Evolutionary conservation across 2,329 filamentous ascomycete species (phyloP).

Genomic region (Arthrinium phaeospermum): DNA sequence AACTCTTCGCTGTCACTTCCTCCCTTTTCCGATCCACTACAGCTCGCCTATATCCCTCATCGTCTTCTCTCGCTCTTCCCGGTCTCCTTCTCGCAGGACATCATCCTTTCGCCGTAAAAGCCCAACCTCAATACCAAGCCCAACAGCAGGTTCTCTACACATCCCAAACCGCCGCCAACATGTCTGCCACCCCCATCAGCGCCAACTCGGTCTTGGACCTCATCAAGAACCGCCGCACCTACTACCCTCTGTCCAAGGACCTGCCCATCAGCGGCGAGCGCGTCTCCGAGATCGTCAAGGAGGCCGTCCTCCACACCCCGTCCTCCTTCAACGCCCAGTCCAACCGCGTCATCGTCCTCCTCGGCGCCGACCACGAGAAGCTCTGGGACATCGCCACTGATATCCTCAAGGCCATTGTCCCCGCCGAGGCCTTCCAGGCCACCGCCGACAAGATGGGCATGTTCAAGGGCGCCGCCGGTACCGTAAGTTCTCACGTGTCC

Average conservation of each 20-base stretch:
- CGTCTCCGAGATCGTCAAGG: slow-evolving; percentile 69
- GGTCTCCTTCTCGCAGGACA: not conserved
- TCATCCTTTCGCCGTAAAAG: not conserved
- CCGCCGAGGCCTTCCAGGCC: slow-evolving; percentile 64
- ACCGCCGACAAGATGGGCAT: slow-evolving; percentile 49
- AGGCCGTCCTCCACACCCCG: slow-evolving; percentile 72
- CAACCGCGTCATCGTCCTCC: slow-evolving; percentile 77
- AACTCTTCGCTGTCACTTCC: slow-evolving; percentile 15
- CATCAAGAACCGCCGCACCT: slow-evolving; percentile 70
- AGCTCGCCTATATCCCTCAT: slow-evolving; percentile 4
- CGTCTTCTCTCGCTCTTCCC: not conserved
- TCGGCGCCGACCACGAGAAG: slow-evolving; percentile 83
- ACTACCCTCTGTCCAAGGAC: slow-evolving; percentile 71
- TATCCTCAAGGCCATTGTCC: slow-evolving; percentile 71
- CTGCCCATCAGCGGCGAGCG: slow-evolving; percentile 62
- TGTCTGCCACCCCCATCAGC: slow-evolving; percentile 46
- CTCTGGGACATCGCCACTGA: slow-evolving; percentile 79
- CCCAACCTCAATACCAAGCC: slow-evolving; percentile 1
- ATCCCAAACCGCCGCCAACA: slow-evolving; percentile 40
- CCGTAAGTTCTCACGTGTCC: slow-evolving; percentile 56
- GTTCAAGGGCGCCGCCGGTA: slow-evolving; percentile 78
- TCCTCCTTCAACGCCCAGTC: slow-evolving; percentile 90
- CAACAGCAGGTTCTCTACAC: not conserved
- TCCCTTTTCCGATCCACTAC: slow-evolving; percentile 14
- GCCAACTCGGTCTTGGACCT: slow-evolving; percentile 65